phyloP scores from a whole-genome alignment of 768 basidiomycete species.

The Rhizopogon roseolus region DNA sequence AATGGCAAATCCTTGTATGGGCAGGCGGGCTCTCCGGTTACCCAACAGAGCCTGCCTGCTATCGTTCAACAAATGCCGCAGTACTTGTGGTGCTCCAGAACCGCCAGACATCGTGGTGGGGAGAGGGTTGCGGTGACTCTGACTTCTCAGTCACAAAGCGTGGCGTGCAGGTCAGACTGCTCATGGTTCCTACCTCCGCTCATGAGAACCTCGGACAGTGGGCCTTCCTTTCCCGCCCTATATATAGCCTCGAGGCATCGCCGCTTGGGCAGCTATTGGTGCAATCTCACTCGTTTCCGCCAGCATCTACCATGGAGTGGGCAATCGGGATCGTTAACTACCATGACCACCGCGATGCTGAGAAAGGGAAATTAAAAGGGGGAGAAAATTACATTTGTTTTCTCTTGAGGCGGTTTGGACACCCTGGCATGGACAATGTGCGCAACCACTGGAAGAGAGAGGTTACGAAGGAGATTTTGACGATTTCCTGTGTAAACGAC shows the following conservation, averaged over 20 bases:
- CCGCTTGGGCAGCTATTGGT: background rate
- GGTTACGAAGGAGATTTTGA: background rate
- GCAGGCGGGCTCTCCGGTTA: background rate
- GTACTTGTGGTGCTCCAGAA: background rate
- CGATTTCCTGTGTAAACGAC: background rate
- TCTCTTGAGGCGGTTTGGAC: background rate
- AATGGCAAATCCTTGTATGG: constrained; percentile 7
- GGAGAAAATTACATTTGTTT: background rate
- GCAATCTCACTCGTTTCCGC: background rate
- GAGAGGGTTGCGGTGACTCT: background rate
- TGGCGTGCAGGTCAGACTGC: background rate
- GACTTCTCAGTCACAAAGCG: constrained; percentile 3
- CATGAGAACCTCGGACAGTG: background rate
- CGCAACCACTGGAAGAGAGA: background rate
- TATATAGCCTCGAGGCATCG: background rate
- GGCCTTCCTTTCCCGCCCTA: background rate
- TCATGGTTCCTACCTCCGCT: background rate
- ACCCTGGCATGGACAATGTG: background rate
- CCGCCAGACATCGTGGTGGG: background rate
- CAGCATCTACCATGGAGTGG: constrained; percentile 1
- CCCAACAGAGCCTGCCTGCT: background rate
- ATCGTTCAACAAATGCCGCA: background rate
- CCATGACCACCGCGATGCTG: background rate
- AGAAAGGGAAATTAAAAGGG: background rate
- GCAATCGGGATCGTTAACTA: constrained; percentile 3